phyloP scores from a whole-genome alignment of 352 stramenopile species.

The Thalassiosira delicatula region DNA sequence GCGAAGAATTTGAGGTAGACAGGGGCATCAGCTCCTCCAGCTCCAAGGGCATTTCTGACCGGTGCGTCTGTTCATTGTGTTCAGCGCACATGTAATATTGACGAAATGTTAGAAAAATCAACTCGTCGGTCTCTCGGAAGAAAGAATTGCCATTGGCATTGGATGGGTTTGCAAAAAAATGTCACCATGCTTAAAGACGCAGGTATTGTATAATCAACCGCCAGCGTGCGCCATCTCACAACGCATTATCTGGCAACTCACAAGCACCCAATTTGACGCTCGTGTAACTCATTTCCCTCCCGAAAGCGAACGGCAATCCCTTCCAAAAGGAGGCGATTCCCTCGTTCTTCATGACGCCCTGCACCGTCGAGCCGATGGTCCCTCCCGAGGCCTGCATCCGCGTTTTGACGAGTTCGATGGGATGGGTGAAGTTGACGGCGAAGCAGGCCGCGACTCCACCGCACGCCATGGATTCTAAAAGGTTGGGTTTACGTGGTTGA shows the following conservation, averaged over 20 bases:
- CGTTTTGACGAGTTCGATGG: constrained; percentile 80
- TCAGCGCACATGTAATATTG: no score
- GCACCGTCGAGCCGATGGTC: constrained; percentile 56
- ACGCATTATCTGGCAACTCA: no score
- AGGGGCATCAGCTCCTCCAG: constrained; percentile 60
- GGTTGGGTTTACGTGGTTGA: constrained; percentile 50
- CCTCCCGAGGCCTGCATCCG: constrained; percentile 74
- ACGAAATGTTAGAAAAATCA: no score
- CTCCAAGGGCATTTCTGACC: constrained; percentile 72
- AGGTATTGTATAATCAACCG: no score
- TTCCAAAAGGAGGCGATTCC: constrained; percentile 79
- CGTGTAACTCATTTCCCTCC: constrained; percentile 74
- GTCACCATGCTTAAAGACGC: no score
- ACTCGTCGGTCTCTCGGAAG: no score
- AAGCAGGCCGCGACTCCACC: constrained; percentile 70
- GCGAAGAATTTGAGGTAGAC: constrained; percentile 79
- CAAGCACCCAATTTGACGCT: constrained; percentile 76
- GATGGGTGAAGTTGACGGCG: constrained; percentile 80
- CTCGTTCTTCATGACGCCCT: constrained; percentile 61
- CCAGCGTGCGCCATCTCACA: no score
- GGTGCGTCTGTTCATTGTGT: constrained; percentile 74
- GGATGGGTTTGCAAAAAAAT: no score
- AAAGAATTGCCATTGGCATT: no score
- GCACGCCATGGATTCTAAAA: constrained; percentile 73
- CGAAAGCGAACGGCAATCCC: constrained; percentile 75